These are phyloP conservation scores for Calonectria pseudoturangicola DNA, from an alignment of 2,329 filamentous ascomycete genomes.

Conservation along the genomic window DNA sequence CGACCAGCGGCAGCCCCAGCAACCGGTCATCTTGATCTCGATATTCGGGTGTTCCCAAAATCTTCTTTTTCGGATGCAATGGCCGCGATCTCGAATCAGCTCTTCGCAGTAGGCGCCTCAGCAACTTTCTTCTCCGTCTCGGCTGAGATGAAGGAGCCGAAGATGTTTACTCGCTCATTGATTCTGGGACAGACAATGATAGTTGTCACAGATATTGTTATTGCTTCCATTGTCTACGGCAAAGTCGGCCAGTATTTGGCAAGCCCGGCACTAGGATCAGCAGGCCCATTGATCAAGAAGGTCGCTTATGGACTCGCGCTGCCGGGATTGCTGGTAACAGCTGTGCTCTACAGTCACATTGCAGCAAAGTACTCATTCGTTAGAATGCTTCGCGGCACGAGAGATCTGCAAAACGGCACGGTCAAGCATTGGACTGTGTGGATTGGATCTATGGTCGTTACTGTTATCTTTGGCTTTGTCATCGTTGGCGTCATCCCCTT, in stretches of 20 bases:
- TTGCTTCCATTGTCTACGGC: background rate
- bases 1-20: background rate
- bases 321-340: background rate
- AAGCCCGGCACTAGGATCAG: constrained; percentile 6
- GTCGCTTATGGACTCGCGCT: background rate
- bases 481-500: background rate
- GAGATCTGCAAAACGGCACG: background rate
- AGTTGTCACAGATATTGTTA: background rate
- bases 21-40: background rate
- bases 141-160: background rate
- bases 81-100: background rate
- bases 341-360: background rate
- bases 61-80: background rate
- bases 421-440: background rate
- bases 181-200: background rate
- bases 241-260: constrained; percentile 1
- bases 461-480: background rate
- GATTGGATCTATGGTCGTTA: background rate
- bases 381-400: background rate
- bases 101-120: background rate
- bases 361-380: constrained; percentile 9
- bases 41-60: background rate
- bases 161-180: background rate
- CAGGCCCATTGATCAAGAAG: constrained; percentile 1
- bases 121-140: background rate